Conservation (phyloP, 148 eudicot genomes). For the Chenopodium quinoa region DNA sequence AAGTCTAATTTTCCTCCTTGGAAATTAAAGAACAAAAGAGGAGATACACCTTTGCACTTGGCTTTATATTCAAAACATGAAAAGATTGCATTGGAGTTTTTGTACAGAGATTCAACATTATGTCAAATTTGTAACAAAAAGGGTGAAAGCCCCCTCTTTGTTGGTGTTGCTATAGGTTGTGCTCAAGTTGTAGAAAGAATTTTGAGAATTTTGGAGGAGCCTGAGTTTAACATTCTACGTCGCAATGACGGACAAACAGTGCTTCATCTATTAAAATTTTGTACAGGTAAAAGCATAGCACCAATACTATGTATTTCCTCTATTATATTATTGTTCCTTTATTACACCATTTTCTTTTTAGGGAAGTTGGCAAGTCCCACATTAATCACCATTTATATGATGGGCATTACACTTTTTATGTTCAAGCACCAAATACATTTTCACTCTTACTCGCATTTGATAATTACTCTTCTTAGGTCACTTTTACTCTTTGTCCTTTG, state of each 20-base stretch:
- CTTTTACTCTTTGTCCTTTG: neutral
- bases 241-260: neutral
- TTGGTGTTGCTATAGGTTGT: neutral
- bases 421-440: neutral
- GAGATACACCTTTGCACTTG: neutral
- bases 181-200: neutral
- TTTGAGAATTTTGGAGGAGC: neutral
- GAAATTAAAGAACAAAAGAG: neutral
- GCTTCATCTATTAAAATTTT: neutral
- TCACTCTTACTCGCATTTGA: neutral
- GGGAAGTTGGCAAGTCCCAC: too few relatives aligned
- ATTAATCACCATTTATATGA: neutral
- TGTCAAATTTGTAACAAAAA: neutral
- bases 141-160: neutral
- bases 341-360: neutral
- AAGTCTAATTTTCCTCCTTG: neutral
- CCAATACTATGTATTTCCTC: too few relatives aligned
- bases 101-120: neutral
- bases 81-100: neutral
- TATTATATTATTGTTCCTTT: too few relatives aligned
- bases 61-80: neutral
- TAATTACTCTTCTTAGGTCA: too few relatives aligned
- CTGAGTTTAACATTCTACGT: neutral
- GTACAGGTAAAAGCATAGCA: neutral
- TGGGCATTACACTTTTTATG: neutral